These are phyloP conservation scores for Hylodesmum podocarpum DNA, from an alignment of 306 rosid species.

Conservation along the genomic window DNA sequence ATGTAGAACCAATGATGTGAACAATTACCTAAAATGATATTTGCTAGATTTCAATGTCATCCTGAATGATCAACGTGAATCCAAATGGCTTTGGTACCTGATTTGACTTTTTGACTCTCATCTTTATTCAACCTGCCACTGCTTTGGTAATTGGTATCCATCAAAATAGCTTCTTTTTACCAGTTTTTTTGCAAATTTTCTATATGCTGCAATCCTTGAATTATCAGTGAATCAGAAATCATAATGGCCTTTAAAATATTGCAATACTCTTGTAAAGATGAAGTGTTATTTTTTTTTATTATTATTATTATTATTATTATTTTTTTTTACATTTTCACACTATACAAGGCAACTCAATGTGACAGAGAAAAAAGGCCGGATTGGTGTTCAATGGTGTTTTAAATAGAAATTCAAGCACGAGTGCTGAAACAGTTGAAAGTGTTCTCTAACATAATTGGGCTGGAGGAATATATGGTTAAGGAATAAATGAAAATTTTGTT, in stretches of 20 bases:
- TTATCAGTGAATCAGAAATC: not conserved
- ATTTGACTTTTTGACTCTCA: not conserved
- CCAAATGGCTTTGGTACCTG: not conserved
- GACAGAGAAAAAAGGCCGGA: no score
- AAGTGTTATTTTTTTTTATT: no score
- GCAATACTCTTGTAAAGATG: not conserved
- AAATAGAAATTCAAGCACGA: no score
- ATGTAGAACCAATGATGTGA: not conserved
- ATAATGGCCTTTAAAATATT: not conserved
- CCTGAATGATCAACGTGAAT: not conserved
- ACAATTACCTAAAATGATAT: not conserved
- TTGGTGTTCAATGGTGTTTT: no score
- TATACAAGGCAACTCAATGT: no score
- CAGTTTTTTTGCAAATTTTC: not conserved
- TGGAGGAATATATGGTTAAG: not conserved
- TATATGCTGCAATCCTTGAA: not conserved
- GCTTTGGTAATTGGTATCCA: not conserved
- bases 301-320: no score
- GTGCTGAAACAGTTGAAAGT: not conserved
- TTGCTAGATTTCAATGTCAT: not conserved
- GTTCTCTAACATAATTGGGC: not conserved
- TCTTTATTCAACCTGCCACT: not conserved
- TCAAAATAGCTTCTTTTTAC: not conserved
- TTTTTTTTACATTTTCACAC: no score
- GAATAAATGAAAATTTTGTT: not conserved